Conservation (phyloP, 352 stramenopile genomes). For the Phytophthora pisi region DNA sequence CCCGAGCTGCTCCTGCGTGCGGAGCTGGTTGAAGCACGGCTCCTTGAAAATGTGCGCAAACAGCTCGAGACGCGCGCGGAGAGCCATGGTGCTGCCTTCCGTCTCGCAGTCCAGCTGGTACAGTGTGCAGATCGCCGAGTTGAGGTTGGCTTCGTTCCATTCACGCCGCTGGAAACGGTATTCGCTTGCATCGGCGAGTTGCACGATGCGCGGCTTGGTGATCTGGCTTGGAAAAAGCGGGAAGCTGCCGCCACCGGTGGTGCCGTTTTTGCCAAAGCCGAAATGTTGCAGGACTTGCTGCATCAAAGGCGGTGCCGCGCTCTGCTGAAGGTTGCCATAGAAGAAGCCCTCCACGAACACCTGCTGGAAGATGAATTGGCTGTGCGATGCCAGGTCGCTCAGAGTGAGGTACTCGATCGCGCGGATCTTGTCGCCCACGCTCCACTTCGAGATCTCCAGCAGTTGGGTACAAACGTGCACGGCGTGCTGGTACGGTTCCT, state of each 20-base stretch:
- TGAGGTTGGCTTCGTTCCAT: slow-evolving; percentile 77
- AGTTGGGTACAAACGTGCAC: slow-evolving; percentile 79
- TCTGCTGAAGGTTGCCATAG: slow-evolving; percentile 69
- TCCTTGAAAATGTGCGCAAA: slow-evolving; percentile 91
- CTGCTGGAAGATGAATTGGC: slow-evolving; percentile 67
- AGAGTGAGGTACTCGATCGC: slow-evolving; percentile 68
- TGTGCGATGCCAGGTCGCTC: slow-evolving; percentile 57
- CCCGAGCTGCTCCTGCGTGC: slow-evolving; percentile 92
- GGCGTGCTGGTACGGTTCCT: slow-evolving; percentile 92
- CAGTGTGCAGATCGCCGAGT: slow-evolving; percentile 75
- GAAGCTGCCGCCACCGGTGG: slow-evolving; percentile 29
- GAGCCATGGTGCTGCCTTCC: slow-evolving; percentile 45
- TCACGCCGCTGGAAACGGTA: slow-evolving; percentile 61
- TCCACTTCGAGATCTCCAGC: slow-evolving; percentile 80
- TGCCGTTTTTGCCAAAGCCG: slow-evolving; percentile 28
- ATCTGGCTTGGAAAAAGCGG: slow-evolving; percentile 57
- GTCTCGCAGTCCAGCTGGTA: slow-evolving; percentile 71
- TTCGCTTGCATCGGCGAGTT: slow-evolving; percentile 52
- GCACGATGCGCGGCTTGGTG: slow-evolving; percentile 57
- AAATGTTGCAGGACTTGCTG: slow-evolving; percentile 53
- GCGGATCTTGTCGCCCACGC: slow-evolving; percentile 84
- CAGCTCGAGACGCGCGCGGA: slow-evolving; percentile 68
- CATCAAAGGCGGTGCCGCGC: slow-evolving; percentile 39
- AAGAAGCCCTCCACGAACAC: slow-evolving; percentile 75
- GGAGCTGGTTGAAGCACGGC: slow-evolving; percentile 92